Evolutionary conservation across 345 rosid species (phyloP).

Genomic region (Citrus maxima): DNA sequence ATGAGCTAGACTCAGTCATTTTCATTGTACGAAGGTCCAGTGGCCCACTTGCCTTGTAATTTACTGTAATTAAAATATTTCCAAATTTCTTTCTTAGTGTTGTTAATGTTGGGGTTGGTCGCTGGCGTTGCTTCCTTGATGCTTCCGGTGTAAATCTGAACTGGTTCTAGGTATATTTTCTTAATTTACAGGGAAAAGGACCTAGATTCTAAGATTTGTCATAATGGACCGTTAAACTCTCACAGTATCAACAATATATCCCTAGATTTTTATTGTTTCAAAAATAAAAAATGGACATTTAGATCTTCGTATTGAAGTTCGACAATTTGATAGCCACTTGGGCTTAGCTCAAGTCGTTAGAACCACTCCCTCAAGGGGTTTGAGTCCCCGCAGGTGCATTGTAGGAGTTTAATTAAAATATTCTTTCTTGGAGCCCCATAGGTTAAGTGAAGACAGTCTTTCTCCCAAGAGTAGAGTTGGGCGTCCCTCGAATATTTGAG

Average conservation of each 20-base stretch:
- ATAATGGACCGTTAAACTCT: no score
- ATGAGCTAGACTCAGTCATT: not conserved
- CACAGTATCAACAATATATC: no score
- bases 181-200: not conserved
- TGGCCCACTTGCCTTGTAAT: not conserved
- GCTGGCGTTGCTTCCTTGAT: not conserved
- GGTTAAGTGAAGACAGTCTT: no score
- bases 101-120: not conserved
- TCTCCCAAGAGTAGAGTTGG: no score
- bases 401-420: accelerated
- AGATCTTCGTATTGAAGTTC: no score
- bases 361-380: no score
- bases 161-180: not conserved
- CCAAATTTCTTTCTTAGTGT: not conserved
- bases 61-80: not conserved
- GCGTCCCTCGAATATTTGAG: no score
- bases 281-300: no score
- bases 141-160: not conserved
- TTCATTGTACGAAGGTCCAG: not conserved
- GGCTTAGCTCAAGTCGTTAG: no score
- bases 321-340: no score
- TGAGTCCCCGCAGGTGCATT: accelerated
- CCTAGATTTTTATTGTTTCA: no score
- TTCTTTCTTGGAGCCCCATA: accelerated
- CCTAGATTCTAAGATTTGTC: no score